Conservation (phyloP, 2,329 filamentous ascomycete species). For the Arthrobotrys pseudoclavata region DNA sequence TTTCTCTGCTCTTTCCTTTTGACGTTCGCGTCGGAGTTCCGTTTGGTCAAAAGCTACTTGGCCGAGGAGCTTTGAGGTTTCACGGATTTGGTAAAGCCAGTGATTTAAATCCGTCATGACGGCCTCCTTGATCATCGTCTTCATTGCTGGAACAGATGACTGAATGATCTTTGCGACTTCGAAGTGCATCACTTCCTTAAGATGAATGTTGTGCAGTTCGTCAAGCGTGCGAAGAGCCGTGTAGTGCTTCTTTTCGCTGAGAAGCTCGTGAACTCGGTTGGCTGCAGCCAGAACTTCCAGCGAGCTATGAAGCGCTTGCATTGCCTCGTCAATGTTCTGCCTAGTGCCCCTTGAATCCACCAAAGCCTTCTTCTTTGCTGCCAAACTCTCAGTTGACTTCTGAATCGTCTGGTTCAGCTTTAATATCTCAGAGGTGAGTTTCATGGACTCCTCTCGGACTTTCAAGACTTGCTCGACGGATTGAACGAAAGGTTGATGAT, state of each 20-base stretch:
- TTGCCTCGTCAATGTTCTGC: constrained; percentile 95
- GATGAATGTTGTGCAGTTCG: constrained; percentile 94
- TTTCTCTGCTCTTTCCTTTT: constrained; percentile 83
- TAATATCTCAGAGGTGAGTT: constrained; percentile 89
- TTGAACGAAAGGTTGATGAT: constrained; percentile 94
- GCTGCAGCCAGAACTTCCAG: constrained; percentile 91
- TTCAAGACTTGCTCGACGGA: constrained; percentile 94
- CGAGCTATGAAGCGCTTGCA: constrained; percentile 88
- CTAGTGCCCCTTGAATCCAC: constrained; percentile 92
- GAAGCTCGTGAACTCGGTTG: constrained; percentile 92
- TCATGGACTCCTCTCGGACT: constrained; percentile 90
- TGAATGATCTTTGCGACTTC: constrained; percentile 96
- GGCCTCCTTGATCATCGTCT: constrained; percentile 92
- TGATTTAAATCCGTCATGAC: constrained; percentile 98
- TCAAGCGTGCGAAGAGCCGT: constrained; percentile 92
- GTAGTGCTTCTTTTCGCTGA: constrained; percentile 95
- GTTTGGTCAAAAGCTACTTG: constrained; percentile 98
- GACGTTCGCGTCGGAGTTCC: constrained; percentile 83
- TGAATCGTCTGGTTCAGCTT: constrained; percentile 95
- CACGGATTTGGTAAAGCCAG: constrained; percentile 93
- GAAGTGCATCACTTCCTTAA: constrained; percentile 94
- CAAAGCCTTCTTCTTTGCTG: constrained; percentile 91
- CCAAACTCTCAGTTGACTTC: constrained; percentile 91
- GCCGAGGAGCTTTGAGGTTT: constrained; percentile 94
- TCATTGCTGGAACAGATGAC: constrained; percentile 91